Evolutionary conservation across 768 basidiomycete genomes (phyloP).

Genomic region (Lactarius pseudohatsudake): DNA sequence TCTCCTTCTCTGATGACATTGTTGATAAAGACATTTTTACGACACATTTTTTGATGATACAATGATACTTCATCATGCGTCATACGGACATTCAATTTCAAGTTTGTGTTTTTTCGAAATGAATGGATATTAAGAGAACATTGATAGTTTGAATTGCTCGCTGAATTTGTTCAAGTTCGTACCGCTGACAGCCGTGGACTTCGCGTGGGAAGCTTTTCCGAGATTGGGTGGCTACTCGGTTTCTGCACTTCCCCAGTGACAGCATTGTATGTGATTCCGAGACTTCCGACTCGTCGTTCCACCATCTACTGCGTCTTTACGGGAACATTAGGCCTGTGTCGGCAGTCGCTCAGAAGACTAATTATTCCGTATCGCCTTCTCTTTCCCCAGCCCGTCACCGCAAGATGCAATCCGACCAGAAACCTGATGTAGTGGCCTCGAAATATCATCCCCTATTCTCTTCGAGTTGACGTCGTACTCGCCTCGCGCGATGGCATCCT

Average conservation of each 20-base stretch:
- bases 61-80: not conserved
- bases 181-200: not conserved
- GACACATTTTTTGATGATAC: not conserved
- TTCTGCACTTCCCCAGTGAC: not conserved
- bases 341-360: not conserved
- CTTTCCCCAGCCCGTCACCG: not conserved
- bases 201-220: not conserved
- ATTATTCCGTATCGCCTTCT: not conserved
- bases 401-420: constrained; percentile 12
- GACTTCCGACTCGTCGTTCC: not conserved
- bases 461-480: constrained; percentile 58
- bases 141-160: not conserved
- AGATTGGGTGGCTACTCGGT: not conserved
- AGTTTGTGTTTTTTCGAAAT: not conserved
- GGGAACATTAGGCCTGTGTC: not conserved
- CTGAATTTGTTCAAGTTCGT: not conserved
- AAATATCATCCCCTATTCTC: constrained; percentile 51
- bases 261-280: not conserved
- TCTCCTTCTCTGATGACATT: not conserved
- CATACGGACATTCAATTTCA: not conserved
- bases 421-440: not conserved
- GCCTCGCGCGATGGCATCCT: constrained; percentile 49
- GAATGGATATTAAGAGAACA: not conserved
- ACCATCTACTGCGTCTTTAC: not conserved
- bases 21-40: not conserved